phyloP scores from a whole-genome alignment of 345 rosid genomes.

The Pugionium dolabratum region DNA sequence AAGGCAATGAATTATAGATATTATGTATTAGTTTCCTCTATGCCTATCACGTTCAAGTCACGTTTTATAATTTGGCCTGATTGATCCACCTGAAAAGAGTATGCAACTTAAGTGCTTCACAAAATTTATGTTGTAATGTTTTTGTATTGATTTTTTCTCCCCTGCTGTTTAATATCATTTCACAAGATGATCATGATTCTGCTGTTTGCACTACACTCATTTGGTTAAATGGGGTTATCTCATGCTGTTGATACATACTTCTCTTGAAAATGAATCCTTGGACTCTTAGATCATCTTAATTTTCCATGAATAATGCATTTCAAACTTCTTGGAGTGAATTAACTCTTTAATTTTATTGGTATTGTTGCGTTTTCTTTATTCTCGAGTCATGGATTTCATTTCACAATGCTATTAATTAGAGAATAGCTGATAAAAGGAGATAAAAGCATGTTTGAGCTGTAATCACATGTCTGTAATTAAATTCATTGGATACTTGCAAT shows the following conservation, averaged over 20 bases:
- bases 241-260: background rate
- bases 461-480: background rate
- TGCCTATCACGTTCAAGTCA: constrained; percentile 21
- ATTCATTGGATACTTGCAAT: constrained; percentile 1
- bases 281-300: constrained; percentile 21
- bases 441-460: constrained; percentile 17
- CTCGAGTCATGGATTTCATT: constrained; percentile 2
- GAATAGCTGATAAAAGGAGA: constrained; percentile 1
- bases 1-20: background rate
- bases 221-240: constrained; percentile 5
- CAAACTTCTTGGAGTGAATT: background rate
- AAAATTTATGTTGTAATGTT: constrained; percentile 1
- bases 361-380: constrained; percentile 9
- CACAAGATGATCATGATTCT: constrained; percentile 3
- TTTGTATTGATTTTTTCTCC: background rate
- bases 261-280: background rate
- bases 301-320: background rate
- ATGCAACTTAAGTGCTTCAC: constrained; percentile 10
- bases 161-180: constrained; percentile 5
- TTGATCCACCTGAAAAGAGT: constrained; percentile 12
- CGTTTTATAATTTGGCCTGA: constrained; percentile 2
- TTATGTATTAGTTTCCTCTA: constrained; percentile 16
- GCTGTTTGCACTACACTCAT: constrained; percentile 8
- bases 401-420: constrained; percentile 1
- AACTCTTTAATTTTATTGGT: background rate